These are phyloP conservation scores for Ogataea dorogensis DNA, from an alignment of 805 yeast genomes.

Conservation along the genomic window DNA sequence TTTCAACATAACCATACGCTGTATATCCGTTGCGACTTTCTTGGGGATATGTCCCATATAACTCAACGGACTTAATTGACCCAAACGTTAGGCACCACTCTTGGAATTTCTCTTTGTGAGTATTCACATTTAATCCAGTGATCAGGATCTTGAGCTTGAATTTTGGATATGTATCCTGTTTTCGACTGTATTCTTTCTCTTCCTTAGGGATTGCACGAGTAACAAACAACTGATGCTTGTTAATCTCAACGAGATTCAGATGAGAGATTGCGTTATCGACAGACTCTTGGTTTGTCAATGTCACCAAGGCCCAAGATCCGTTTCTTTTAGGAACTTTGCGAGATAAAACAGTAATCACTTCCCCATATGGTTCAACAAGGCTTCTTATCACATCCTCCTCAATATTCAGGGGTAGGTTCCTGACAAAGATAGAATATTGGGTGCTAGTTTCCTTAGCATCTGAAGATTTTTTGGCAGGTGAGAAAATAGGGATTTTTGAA, in stretches of 20 bases:
- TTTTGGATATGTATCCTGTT: slow-evolving; percentile 18
- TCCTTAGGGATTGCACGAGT: slow-evolving; percentile 36
- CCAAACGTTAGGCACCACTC: slow-evolving; percentile 28
- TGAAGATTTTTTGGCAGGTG: slow-evolving; percentile 11
- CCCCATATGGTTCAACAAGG: slow-evolving; percentile 33
- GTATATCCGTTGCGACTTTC: slow-evolving; percentile 15
- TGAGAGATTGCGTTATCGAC: slow-evolving; percentile 28
- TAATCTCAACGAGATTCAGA: slow-evolving; percentile 30
- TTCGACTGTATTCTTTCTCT: slow-evolving; percentile 28
- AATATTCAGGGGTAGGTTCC: slow-evolving; percentile 31
- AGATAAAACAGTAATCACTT: slow-evolving; percentile 27
- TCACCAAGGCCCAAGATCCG: slow-evolving; percentile 35
- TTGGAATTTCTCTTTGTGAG: slow-evolving; percentile 24
- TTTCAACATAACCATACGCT: slow-evolving; percentile 34
- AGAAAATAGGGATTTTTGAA: slow-evolving; percentile 14
- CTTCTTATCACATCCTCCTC: slow-evolving; percentile 25
- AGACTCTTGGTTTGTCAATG: slow-evolving; percentile 26
- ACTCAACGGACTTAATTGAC: slow-evolving; percentile 28
- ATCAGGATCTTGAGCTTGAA: slow-evolving; percentile 28
- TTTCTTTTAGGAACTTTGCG: slow-evolving; percentile 29
- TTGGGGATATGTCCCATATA: slow-evolving; percentile 24
- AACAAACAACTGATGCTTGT: slow-evolving; percentile 31
- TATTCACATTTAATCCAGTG: slow-evolving; percentile 26
- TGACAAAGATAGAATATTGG: slow-evolving; percentile 30
- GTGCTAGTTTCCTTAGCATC: slow-evolving; percentile 20